Percentiles rank a stretch among this genome's conserved stretches.
Conservation (phyloP, 805 yeast species). For the Candida loeiensis region DNA sequence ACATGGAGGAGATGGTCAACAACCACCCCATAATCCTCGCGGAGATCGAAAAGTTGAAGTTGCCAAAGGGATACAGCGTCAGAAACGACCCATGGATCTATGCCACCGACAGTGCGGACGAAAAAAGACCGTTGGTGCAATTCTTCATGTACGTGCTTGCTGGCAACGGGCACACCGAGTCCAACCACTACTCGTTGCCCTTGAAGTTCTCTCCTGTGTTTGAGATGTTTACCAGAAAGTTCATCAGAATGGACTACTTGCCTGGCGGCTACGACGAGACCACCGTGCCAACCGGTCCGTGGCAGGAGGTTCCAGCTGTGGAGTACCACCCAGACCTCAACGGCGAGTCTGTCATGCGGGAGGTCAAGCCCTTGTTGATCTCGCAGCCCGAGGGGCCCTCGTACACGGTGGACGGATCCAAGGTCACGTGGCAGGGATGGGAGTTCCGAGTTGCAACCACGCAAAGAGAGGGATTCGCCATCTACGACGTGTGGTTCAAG, state of each 20-base stretch:
- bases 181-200: slow-evolving; percentile 74
- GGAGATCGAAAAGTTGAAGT: slow-evolving; percentile 62
- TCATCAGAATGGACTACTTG: slow-evolving; percentile 68
- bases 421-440: slow-evolving; percentile 81
- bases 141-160: slow-evolving; percentile 71
- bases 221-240: slow-evolving; percentile 55
- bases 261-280: slow-evolving; percentile 70
- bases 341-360: slow-evolving; percentile 49
- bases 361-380: slow-evolving; percentile 65
- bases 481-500: slow-evolving; percentile 69
- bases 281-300: slow-evolving; percentile 53
- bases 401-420: slow-evolving; percentile 54
- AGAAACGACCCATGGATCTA: slow-evolving; percentile 83
- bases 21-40: slow-evolving; percentile 57
- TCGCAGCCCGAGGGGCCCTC: slow-evolving; percentile 80
- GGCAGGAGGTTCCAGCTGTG: slow-evolving; percentile 57
- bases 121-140: slow-evolving; percentile 61
- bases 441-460: slow-evolving; percentile 67
- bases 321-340: slow-evolving; percentile 74
- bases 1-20: slow-evolving; percentile 48
- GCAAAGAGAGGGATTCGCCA: slow-evolving; percentile 75
- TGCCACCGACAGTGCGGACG: slow-evolving; percentile 68
- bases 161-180: slow-evolving; percentile 60
- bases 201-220: slow-evolving; percentile 72
- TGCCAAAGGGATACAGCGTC: slow-evolving; percentile 54